phyloP scores from a whole-genome alignment of 192 early-diverging fungal genomes.

The Coemansia biformis region DNA sequence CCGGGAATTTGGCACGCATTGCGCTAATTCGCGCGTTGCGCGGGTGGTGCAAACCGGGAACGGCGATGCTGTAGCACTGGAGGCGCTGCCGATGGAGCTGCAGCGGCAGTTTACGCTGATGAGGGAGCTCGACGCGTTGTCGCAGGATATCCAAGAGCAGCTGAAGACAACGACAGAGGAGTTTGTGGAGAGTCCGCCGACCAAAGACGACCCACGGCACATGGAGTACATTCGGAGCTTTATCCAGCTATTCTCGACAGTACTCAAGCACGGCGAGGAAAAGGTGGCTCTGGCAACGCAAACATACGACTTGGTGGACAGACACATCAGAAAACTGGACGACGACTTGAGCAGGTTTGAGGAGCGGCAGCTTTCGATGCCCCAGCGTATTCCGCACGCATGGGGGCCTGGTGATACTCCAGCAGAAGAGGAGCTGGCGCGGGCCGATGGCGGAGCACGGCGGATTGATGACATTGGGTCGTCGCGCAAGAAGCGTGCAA shows the following conservation, averaged over 20 bases:
- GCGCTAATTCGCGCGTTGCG: too few relatives aligned
- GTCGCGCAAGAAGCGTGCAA: not conserved
- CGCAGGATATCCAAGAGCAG: conserved; percentile 66
- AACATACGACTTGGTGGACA: conserved; percentile 91
- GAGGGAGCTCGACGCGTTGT: conserved; percentile 80
- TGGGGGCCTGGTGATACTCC: conserved; percentile 16
- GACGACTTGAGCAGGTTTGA: conserved; percentile 90
- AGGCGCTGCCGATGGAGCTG: conserved; percentile 70
- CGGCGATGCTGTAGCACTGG: conserved; percentile 65
- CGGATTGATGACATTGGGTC: not conserved
- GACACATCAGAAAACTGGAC: conserved; percentile 82
- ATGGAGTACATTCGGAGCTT: conserved; percentile 51
- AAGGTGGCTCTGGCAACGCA: conserved; percentile 90
- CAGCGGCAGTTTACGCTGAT: conserved; percentile 88
- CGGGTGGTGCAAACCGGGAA: not conserved
- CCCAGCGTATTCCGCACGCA: conserved; percentile 25
- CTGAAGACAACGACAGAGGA: conserved; percentile 62
- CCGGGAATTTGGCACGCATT: too few relatives aligned
- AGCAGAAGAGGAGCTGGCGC: not conserved
- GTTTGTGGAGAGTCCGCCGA: conserved; percentile 62
- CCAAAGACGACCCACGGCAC: conserved; percentile 43
- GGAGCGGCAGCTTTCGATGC: conserved; percentile 78
- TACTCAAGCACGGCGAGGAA: conserved; percentile 83
- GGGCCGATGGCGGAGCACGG: not conserved
- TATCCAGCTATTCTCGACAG: conserved; percentile 60